Base-by-base conservation (phyloP, 306 rosid genomes). In the Vigna radiata region DNA sequence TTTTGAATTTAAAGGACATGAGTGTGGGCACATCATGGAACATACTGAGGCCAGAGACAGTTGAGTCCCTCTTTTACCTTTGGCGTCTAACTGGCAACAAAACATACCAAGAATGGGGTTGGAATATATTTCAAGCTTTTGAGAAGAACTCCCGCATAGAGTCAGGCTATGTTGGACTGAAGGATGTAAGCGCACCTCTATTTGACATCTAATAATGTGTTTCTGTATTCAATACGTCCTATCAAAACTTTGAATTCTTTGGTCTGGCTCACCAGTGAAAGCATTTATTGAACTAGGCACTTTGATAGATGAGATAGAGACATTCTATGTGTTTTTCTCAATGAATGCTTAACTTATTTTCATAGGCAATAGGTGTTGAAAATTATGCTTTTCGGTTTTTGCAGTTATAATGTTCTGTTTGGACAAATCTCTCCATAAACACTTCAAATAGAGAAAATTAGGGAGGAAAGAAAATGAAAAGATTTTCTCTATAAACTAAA, bases 21-120 rank as follows among this genome's bases (percentile, higher is more conserved):
- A 85, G 77, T 47, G 98, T 96, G 61, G 99, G 99, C 21, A 96
- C 99, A 17, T 92, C 99, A 48, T 96, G 99, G 99, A 96, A 96
- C 85, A 92, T 96, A 78, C 73, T 91, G 80, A 93, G 99, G 86
- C 99, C 98, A 4, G 99, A 96, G 91, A 96, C 99, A 4, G 77
- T 96, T 27, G 99, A 96, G 75, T 96, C 99, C 37, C 97, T 96
- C 64, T 96, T 96, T 73, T 96, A 96, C 86, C 93, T 96, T 31
- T 96, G 97, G 96, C 98, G 98, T 47, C 64, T 96, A 61, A 93
- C 99, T 50, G 99, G 98, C 74, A 96, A 96, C 82, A 86, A 87
- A 90, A 96, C 99, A 62, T 96, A 89, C 87, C 93, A 89, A 86
- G 99, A 96, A 70, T 96, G 99, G 99, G 98, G 98, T 77, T 96